phyloP scores from a whole-genome alignment of 805 yeast species.

The Metschnikowia henanensis region DNA sequence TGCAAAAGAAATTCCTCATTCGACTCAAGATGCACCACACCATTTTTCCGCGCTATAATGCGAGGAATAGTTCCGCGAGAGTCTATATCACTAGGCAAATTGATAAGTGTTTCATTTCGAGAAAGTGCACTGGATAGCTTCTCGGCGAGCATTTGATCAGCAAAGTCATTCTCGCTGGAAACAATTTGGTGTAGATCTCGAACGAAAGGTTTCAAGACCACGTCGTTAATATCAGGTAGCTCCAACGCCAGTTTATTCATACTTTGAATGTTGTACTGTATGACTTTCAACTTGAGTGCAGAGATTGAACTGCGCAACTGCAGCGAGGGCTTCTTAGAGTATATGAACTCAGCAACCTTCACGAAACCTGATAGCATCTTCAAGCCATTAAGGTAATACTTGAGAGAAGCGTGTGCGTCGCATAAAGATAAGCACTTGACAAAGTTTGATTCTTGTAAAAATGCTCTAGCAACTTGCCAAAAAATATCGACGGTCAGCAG shows the following conservation, averaged over 20 bases:
- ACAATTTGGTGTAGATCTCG: not conserved
- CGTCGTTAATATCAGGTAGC: not conserved
- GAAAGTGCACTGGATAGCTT: not conserved
- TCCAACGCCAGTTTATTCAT: not conserved
- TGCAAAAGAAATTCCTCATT: not conserved
- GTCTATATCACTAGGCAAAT: no score
- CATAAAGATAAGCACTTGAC: conserved; percentile 2
- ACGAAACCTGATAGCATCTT: conserved; percentile 18
- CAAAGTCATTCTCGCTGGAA: not conserved
- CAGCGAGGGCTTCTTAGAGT: conserved; percentile 1
- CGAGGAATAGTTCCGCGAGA: no score
- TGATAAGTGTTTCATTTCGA: no score
- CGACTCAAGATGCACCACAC: no score
- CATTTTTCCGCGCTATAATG: no score
- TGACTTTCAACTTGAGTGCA: conserved; percentile 8
- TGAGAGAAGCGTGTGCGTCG: conserved; percentile 5
- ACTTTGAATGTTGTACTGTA: not conserved
- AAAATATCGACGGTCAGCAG: conserved; percentile 3
- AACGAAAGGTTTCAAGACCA: conserved; percentile 2
- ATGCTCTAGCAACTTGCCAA: conserved; percentile 9
- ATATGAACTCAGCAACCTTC: conserved; percentile 12
- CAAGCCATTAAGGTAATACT: conserved; percentile 13
- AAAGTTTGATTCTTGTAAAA: conserved; percentile 10
- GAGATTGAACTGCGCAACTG: not conserved
- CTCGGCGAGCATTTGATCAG: not conserved